These are phyloP conservation scores for Penicillium paxilli DNA, from an alignment of 495 filamentous ascomycete species.

Conservation along the genomic window DNA sequence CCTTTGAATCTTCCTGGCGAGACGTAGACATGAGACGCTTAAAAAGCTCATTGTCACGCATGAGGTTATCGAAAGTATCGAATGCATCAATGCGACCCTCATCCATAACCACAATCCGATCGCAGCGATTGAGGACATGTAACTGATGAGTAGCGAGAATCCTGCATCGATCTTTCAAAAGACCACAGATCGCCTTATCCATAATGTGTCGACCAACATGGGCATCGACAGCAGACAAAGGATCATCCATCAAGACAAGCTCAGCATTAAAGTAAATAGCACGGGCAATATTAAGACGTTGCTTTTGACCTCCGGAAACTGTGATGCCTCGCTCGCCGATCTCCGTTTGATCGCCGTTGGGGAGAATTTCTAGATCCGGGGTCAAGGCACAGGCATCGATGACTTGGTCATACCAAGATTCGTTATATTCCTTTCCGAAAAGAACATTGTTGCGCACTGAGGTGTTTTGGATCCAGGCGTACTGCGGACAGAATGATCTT, in stretches of 20 bases:
- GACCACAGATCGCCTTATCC: slow-evolving; percentile 88
- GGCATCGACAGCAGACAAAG: slow-evolving; percentile 79
- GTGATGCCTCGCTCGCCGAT: slow-evolving; percentile 65
- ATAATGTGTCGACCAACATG: slow-evolving; percentile 94
- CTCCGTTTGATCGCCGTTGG: slow-evolving; percentile 56
- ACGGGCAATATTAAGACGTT: slow-evolving; percentile 73
- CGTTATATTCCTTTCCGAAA: slow-evolving; percentile 70
- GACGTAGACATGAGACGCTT: slow-evolving; percentile 81
- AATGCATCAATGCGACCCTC: slow-evolving; percentile 78
- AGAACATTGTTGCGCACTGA: slow-evolving; percentile 85
- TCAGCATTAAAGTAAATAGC: slow-evolving; percentile 85
- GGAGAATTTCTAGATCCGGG: slow-evolving; percentile 56
- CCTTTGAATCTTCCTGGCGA: slow-evolving; percentile 65
- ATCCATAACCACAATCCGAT: slow-evolving; percentile 90
- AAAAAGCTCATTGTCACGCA: slow-evolving; percentile 72
- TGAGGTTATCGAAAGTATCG: slow-evolving; percentile 85
- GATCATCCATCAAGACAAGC: slow-evolving; percentile 82
- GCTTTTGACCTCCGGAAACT: slow-evolving; percentile 67
- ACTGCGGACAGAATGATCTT: slow-evolving; percentile 90
- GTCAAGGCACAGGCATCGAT: slow-evolving; percentile 57
- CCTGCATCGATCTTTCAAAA: slow-evolving; percentile 84
- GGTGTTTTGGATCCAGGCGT: slow-evolving; percentile 96
- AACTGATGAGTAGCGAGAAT: slow-evolving; percentile 94
- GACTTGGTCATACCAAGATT: slow-evolving; percentile 56
- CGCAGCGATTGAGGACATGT: slow-evolving; percentile 86